Base-by-base conservation (phyloP, 2,329 filamentous ascomycete species). In the Pleomassaria siparia region DNA sequence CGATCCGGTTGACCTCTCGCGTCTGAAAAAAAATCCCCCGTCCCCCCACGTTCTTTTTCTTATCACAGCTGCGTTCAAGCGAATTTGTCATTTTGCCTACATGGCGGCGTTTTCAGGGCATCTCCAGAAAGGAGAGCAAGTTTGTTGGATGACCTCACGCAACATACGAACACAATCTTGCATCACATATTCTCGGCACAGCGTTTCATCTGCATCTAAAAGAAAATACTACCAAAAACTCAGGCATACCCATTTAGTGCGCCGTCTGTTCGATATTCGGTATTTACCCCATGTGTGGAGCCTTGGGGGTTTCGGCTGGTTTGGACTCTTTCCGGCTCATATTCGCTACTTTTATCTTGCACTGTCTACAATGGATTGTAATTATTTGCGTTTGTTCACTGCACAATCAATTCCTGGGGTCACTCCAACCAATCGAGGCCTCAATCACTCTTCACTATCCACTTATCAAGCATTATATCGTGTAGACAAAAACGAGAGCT, bases 1-100 rank as follows among this genome's bases (percentile, higher is more conserved):
- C 68, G 20, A 56, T 71, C 15, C 62, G 68, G 25, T 48, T 71
- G 32, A 71, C 66, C 9, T 69, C 69, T 11, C 64, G 66, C 11
- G 55, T 49, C 26, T 60, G 48, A 44, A 30, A n/a, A n/a, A n/a
- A n/a, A n/a, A n/a, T n/a, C n/a, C n/a, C n/a, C n/a, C n/a, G n/a
- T n/a, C 44, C 8, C 33, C 22, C 42, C 20, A 39, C 18, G 11
- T 41, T 40, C 30, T 25, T 47, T 51, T 50, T 51, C 12, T 57
- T 35, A n/a, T n/a, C n/a, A n/a, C n/a, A n/a, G n/a, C n/a, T 59
- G 62, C 64, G 57, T 66, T 68, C 55, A 43, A 68, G 66, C 62
- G 59, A 58, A 39, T 55, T n/a, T 40, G 45, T 35, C 42, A 55
- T 53, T 45, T 29, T 18, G 30, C 46, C 16, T 50, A 26, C 47